phyloP scores from a whole-genome alignment of 192 early-diverging fungal genomes.

The Chytriomyces hyalinus region DNA sequence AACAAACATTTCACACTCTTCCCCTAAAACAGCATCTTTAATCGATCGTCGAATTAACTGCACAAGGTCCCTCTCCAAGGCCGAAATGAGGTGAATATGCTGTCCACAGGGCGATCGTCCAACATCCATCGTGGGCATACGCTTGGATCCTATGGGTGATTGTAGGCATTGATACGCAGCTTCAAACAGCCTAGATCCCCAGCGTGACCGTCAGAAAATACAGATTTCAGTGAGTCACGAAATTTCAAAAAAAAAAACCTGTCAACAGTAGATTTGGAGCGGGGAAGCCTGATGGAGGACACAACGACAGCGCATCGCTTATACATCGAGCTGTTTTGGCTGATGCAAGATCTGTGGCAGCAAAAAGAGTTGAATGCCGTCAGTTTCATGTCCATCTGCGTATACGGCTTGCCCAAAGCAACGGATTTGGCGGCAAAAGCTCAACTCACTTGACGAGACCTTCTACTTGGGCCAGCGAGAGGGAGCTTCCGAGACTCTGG shows the following conservation, averaged over 20 bases:
- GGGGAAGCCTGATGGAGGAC: constrained; percentile 3
- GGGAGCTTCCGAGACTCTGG: not conserved
- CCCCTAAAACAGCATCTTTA: constrained; percentile 7
- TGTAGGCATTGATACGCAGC: constrained; percentile 12
- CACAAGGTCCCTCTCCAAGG: constrained; percentile 10
- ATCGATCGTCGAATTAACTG: constrained; percentile 21
- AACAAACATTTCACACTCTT: constrained; percentile 19
- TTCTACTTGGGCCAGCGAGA: not conserved
- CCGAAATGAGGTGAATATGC: constrained; percentile 6
- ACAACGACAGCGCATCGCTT: constrained; percentile 17
- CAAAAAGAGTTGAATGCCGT: not conserved
- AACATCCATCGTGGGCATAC: not conserved
- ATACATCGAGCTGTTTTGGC: not conserved
- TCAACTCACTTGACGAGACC: not conserved
- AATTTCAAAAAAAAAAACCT: not conserved
- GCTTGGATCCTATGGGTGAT: not conserved
- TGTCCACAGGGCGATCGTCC: not conserved
- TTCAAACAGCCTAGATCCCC: not conserved
- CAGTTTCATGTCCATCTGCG: not conserved
- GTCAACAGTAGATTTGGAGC: not conserved
- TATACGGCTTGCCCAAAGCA: not conserved
- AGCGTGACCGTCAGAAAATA: not conserved
- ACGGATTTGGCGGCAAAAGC: not conserved
- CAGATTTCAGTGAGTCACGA: not conserved
- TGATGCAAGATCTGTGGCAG: not conserved